phyloP scores from a whole-genome alignment of 345 rosid genomes.

The Pistacia vera region DNA sequence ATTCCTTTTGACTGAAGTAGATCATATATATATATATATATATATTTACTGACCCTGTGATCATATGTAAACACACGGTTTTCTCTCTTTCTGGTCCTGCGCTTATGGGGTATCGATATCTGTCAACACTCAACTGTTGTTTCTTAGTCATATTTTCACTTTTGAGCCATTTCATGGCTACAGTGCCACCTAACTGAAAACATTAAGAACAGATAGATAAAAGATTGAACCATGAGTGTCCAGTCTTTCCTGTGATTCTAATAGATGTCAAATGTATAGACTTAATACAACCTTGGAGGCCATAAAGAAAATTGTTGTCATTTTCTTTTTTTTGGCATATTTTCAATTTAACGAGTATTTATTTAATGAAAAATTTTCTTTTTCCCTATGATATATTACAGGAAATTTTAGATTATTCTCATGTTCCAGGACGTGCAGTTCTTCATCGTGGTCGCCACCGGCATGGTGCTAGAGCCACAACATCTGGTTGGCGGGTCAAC shows the following conservation, averaged over 20 bases:
- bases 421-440: constrained; percentile 79
- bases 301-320: not conserved
- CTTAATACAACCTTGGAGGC: not conserved
- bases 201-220: not conserved
- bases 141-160: not conserved
- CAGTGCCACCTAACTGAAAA: not conserved
- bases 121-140: not conserved
- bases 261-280: not conserved
- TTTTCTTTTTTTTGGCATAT: not conserved
- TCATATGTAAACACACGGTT: not conserved
- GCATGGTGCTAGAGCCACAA: constrained; percentile 97
- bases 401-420: constrained; percentile 82
- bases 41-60: not conserved
- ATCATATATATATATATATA: no score
- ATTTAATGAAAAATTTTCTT: not conserved
- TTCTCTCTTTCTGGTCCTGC: not conserved
- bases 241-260: not conserved
- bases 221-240: not conserved
- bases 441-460: constrained; percentile 96
- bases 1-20: not conserved
- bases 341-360: not conserved
- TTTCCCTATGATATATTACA: constrained; percentile 24
- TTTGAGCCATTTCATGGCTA: not conserved
- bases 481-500: constrained; percentile 75
- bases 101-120: not conserved